Evolutionary conservation across 2,329 filamentous ascomycete genomes (phyloP).

Genomic region (Cercospora berteroae): DNA sequence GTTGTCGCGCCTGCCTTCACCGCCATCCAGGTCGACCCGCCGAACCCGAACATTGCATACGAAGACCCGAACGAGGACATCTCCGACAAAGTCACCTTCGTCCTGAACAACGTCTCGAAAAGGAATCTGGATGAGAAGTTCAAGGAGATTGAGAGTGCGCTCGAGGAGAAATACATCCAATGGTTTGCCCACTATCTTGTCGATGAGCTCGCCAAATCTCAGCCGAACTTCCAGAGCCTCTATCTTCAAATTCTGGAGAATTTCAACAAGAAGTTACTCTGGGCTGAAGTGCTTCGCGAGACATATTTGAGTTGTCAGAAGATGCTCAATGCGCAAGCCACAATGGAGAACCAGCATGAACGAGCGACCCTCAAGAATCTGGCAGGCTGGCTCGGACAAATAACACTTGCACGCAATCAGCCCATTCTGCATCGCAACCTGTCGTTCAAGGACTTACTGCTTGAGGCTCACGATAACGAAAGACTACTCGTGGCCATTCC

Average conservation of each 20-base stretch:
- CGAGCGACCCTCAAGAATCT: conserved; percentile 88
- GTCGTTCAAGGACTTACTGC: conserved; percentile 90
- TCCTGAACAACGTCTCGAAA: conserved; percentile 93
- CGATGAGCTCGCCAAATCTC: conserved; percentile 92
- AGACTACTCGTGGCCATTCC: conserved; percentile 89
- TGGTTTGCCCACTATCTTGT: conserved; percentile 97
- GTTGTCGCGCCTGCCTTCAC: conserved; percentile 69
- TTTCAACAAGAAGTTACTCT: conserved; percentile 74
- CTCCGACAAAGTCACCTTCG: conserved; percentile 92
- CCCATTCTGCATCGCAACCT: conserved; percentile 96
- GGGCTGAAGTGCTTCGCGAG: conserved; percentile 86
- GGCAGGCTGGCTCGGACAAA: conserved; percentile 85
- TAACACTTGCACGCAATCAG: conserved; percentile 90
- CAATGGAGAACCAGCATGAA: conserved; percentile 79
- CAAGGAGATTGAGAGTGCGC: conserved; percentile 71
- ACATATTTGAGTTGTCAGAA: conserved; percentile 84
- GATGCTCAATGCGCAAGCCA: conserved; percentile 86
- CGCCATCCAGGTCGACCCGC: conserved; percentile 73
- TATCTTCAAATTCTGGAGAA: conserved; percentile 86
- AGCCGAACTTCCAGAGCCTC: conserved; percentile 92
- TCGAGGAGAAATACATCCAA: conserved; percentile 80
- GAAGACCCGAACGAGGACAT: conserved; percentile 81
- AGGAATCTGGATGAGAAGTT: conserved; percentile 83
- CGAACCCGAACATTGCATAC: conserved; percentile 61
- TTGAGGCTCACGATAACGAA: conserved; percentile 91